phyloP scores from a whole-genome alignment of 139 green algal species.

The Chlamydomonas incerta region DNA sequence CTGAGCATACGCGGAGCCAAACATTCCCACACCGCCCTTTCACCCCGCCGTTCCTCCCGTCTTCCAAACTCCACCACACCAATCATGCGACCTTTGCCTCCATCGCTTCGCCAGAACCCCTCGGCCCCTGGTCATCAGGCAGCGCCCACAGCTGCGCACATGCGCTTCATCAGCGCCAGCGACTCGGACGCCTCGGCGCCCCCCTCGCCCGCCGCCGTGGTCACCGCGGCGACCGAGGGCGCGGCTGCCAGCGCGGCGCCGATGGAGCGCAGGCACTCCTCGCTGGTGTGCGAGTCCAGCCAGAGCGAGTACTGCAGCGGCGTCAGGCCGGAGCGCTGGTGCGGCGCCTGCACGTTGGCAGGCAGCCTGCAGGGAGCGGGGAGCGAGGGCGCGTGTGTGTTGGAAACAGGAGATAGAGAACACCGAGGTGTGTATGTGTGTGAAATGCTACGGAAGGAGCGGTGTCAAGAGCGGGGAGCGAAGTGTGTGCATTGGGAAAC shows the following conservation, averaged over 20 bases:
- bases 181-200: constrained; percentile 10
- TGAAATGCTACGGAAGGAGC: not conserved
- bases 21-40: too few relatives aligned
- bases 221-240: constrained; percentile 26
- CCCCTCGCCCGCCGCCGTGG: not conserved
- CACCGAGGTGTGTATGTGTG: not conserved
- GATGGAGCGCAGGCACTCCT: constrained; percentile 29
- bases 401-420: not conserved
- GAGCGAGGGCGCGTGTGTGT: constrained; percentile 59
- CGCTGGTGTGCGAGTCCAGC: constrained; percentile 86
- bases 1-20: too few relatives aligned
- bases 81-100: too few relatives aligned
- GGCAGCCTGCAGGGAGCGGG: constrained; percentile 82
- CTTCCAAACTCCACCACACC: too few relatives aligned
- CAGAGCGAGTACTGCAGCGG: constrained; percentile 92
- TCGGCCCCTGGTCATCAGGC: too few relatives aligned
- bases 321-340: constrained; percentile 76
- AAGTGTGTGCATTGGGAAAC: too few relatives aligned
- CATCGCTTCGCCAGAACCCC: too few relatives aligned
- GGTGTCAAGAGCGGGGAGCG: not conserved
- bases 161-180: constrained; percentile 12
- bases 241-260: constrained; percentile 16
- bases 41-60: too few relatives aligned
- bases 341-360: constrained; percentile 75
- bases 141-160: not conserved